These are phyloP conservation scores for Chytriomyces confervae DNA, from an alignment of 192 early-diverging fungal species.

Conservation along the genomic window DNA sequence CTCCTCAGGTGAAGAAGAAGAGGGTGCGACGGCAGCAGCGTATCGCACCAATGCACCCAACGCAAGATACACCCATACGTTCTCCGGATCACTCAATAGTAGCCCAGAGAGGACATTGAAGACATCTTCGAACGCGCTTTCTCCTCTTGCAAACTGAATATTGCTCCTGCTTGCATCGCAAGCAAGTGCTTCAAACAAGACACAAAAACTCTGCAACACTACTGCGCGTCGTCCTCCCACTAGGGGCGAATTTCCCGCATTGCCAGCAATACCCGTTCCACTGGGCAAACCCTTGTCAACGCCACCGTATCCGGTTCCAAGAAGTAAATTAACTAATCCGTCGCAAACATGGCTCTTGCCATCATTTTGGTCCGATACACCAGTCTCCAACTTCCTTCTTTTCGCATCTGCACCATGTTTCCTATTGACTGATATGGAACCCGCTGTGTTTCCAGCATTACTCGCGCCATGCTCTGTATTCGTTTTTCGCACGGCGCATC, in stretches of 20 bases:
- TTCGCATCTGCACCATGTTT: no score
- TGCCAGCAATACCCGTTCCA: neutral
- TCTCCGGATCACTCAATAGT: neutral
- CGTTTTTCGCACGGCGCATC: no score
- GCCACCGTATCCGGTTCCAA: neutral
- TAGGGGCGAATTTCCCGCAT: neutral
- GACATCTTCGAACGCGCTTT: neutral
- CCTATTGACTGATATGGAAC: no score
- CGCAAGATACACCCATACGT: conserved; percentile 15
- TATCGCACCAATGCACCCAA: neutral
- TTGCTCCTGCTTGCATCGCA: neutral
- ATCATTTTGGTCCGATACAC: no score
- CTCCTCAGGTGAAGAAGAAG: neutral
- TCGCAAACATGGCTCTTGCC: no score
- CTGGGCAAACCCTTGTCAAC: neutral
- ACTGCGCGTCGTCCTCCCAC: neutral
- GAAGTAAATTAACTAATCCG: no score
- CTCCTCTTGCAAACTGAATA: neutral
- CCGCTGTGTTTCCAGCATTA: no score
- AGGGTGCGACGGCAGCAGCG: neutral
- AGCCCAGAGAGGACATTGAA: neutral
- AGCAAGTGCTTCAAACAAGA: neutral
- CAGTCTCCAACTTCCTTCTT: no score
- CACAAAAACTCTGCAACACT: neutral
- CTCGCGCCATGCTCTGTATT: no score